Evolutionary conservation across 2,329 filamentous ascomycete genomes (phyloP).

Genomic region (Fulvia fulva): DNA sequence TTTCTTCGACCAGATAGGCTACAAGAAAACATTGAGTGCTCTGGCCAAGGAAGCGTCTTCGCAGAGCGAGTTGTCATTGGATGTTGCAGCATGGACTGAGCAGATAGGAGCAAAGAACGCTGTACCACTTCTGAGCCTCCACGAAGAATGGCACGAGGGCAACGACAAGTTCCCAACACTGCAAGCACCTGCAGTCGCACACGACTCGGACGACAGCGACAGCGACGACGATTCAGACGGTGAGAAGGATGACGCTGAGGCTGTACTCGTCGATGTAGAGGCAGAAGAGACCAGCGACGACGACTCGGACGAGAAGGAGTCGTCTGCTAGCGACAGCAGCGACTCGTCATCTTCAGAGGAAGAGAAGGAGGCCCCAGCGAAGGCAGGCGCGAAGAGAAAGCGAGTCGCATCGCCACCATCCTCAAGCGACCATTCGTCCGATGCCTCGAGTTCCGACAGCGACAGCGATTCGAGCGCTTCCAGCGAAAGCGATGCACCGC

Average conservation of each 20-base stretch:
- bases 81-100: constrained; percentile 19
- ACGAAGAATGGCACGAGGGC: constrained; percentile 22
- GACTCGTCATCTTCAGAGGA: neutral
- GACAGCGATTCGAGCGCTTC: constrained; percentile 18
- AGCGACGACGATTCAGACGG: constrained; percentile 17
- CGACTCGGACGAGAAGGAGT: constrained; percentile 20
- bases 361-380: neutral
- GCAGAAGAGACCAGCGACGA: constrained; percentile 25
- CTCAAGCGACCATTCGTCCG: constrained; percentile 1
- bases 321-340: constrained; percentile 5
- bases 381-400: constrained; percentile 2
- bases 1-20: constrained; percentile 32
- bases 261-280: constrained; percentile 18
- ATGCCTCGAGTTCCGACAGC: constrained; percentile 10
- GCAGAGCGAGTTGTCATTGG: constrained; percentile 27
- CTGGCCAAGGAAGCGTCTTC: constrained; percentile 30
- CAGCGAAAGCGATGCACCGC: constrained; percentile 29
- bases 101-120: constrained; percentile 19
- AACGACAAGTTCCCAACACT: constrained; percentile 19
- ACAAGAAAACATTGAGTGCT: constrained; percentile 29
- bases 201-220: constrained; percentile 12
- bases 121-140: constrained; percentile 23
- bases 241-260: constrained; percentile 16
- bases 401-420: neutral
- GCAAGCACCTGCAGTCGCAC: constrained; percentile 8